Base-by-base conservation (phyloP, 495 filamentous ascomycete genomes). In the Penicillium daleae region DNA sequence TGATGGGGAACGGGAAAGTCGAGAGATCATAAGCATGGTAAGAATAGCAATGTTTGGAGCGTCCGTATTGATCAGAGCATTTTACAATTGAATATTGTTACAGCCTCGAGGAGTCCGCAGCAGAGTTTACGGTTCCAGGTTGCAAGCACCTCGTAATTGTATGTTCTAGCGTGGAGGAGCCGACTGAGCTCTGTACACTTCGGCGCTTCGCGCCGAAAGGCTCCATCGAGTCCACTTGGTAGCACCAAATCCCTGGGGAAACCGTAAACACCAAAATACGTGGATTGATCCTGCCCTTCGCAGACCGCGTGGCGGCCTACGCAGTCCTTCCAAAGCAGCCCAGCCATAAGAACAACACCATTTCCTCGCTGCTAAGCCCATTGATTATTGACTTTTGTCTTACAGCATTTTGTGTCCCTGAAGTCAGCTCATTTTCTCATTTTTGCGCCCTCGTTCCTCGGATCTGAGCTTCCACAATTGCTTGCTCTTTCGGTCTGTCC, bases 231-330 rank as follows among this genome's bases (percentile, higher is more conserved):
- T 24, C 42, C 42, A 44, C 40, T 44, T 2, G 12, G 19, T 22
- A 39, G 29, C 29, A 39, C 15, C 35, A 39, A 39, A 39, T 15
- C 37, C 37, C 19, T 46, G 42, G 19, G 19, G 42, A 46, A 46
- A 46, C 29, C 7, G 3, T 3, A 31, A 33, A 33, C 4, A 33
- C 7, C 29, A n/a, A 0, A 42, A 42, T 42, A 9, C 17, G n/a
- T 4, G 39, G 17, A 42, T 26, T 4, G 46, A 50, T 5, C 12
- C 6, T 50, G 7, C 22, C 15, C 60, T 64, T 57, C 57, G 61
- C 61, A 59, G 68, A 65, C 63, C 63, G 68, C 66, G 65, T 64
- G 60, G 66, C 63, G 51, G 63, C 60, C 39, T 64, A 71, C 66
- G 68, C 63, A 57, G 57, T 58, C 57, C 22, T 13, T 32, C 40